Evolutionary conservation across 768 basidiomycete species (phyloP).

Genomic region (Lactarius indigo): DNA sequence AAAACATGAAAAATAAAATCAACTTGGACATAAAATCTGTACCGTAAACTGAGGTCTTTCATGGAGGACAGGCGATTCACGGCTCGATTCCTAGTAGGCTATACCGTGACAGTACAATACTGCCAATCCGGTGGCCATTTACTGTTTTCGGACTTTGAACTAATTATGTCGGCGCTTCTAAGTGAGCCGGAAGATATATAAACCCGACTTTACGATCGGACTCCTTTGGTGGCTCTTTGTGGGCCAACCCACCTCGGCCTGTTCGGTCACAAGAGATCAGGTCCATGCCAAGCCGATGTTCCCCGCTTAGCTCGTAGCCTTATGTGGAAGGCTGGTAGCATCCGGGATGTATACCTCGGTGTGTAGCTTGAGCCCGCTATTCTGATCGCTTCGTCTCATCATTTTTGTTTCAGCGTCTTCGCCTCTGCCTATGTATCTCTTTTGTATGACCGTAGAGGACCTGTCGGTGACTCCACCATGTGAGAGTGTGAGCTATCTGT

Average conservation of each 20-base stretch:
- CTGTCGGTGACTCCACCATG: slow-evolving; percentile 13
- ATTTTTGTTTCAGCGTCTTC: not conserved
- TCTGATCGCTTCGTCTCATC: not conserved
- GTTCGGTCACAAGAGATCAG: not conserved
- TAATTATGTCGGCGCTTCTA: slow-evolving; percentile 13
- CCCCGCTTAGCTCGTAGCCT: not conserved
- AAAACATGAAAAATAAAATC: not conserved
- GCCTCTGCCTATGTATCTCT: not conserved
- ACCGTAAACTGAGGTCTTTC: no score
- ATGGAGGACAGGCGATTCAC: no score
- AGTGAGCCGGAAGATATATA: not conserved
- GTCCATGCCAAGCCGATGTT: not conserved
- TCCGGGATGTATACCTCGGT: not conserved
- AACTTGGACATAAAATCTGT: no score
- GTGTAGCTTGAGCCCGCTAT: not conserved
- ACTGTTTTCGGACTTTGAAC: slow-evolving; percentile 5
- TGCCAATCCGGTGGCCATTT: not conserved
- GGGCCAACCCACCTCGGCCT: slow-evolving; percentile 13
- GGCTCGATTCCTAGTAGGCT: no score
- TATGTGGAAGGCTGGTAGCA: not conserved
- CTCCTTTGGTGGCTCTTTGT: slow-evolving; percentile 4
- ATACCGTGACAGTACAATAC: no score
- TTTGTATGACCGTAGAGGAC: slow-evolving; percentile 4
- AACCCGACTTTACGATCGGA: not conserved
- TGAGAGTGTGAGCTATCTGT: slow-evolving; percentile 10